Percentiles rank a stretch among this genome's conserved stretches.
Evolutionary conservation across 1,284 basidiomycete species (phyloP).

Genomic region (Leccinum fuscescens): DNA sequence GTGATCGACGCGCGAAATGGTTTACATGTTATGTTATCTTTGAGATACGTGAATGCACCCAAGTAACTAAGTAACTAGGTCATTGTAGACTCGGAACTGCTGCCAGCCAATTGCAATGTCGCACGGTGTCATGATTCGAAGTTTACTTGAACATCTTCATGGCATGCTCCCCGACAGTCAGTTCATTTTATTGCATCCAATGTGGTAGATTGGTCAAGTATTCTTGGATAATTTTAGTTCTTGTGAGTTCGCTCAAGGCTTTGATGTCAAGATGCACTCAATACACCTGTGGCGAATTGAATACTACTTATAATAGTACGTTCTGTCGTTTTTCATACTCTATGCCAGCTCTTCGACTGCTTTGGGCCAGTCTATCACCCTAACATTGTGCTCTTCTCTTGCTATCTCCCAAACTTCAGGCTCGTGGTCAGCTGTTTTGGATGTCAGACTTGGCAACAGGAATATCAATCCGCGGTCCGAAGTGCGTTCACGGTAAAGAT

Average conservation of each 20-base stretch:
- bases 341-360: neutral
- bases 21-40: neutral
- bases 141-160: too few species aligned
- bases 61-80: too few species aligned
- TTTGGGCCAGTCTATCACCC: neutral
- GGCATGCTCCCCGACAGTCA: too few species aligned
- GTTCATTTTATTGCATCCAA: neutral
- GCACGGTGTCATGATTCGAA: too few species aligned
- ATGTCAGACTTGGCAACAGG: neutral
- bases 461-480: neutral
- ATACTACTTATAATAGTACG: neutral
- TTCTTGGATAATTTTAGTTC: neutral
- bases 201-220: neutral
- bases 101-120: too few species aligned
- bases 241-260: neutral
- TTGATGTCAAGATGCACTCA: neutral
- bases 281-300: too few species aligned
- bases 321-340: neutral
- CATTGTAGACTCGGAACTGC: too few species aligned
- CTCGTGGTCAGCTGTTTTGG: neutral
- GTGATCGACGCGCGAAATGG: conserved; percentile 14
- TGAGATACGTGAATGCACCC: neutral
- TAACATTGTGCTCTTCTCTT: neutral
- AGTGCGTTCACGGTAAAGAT: neutral
- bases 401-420: neutral